Base-by-base conservation (phyloP, 805 yeast species). In the Candida tibetensis region DNA sequence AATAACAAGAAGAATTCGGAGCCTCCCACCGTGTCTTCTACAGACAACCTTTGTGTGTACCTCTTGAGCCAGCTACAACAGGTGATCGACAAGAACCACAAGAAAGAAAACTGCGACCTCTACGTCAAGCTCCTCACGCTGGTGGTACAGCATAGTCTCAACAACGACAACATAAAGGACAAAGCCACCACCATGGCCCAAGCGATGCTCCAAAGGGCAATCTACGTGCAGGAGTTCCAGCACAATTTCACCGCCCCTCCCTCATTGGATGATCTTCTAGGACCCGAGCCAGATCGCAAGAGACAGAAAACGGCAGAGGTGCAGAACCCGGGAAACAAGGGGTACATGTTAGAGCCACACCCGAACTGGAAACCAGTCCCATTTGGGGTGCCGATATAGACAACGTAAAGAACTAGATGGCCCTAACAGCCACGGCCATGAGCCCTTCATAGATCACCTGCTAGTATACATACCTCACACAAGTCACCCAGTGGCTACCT, bases 351-450 rank as follows among this genome's bases (percentile, higher is more conserved):
- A 47, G 68, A 63, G 30, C 40, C 41, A 12, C 58, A 60, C 32
- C 38, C 55, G 0, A 46, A 64, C 25, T 80, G 84, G 83, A 51
- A 52, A 16, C 76, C 82, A 0, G 68, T 58, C 39, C 82, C 85
- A 1, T 78, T 79, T 57, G 85, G 85, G 13, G 39, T 37, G 13
- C 32, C 40, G 6, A 21, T 32, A 14, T 32, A 32, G 21, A 13
- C 9, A 6, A n/a, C n/a, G n/a, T n/a, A n/a, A n/a, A n/a, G n/a
- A n/a, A n/a, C n/a, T n/a, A n/a, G n/a, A n/a, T n/a, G n/a, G n/a
- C n/a, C n/a, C n/a, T n/a, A n/a, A n/a, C n/a, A n/a, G n/a, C n/a
- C n/a, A n/a, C n/a, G n/a, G n/a, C n/a, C n/a, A n/a, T n/a, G n/a
- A n/a, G n/a, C n/a, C n/a, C n/a, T n/a, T n/a, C n/a, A n/a, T n/a